Base-by-base conservation (phyloP, 371 early-diverging fungal species). In the Lichtheimia hyalospora region DNA sequence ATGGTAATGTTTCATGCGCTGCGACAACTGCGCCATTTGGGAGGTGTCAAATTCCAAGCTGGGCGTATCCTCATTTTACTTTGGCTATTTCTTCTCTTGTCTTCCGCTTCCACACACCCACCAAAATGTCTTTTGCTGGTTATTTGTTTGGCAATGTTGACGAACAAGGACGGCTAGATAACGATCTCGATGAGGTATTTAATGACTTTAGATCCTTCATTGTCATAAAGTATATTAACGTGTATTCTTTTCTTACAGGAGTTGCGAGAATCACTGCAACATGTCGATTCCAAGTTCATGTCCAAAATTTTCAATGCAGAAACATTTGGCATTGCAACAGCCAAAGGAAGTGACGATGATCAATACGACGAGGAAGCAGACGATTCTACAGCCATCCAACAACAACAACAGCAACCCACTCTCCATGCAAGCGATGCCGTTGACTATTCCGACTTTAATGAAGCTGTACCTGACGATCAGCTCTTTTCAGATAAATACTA, bases 111-210 rank as follows among this genome's bases (percentile, higher is more conserved):
- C 28, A 34, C 6, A 6, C 6, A 34, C 5, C 34, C 10, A 5
- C 34, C 34, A 34, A 34, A 49, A 86, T 85, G 87, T 89, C 89
- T 25, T 81, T 86, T 21, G 83, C 88, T 42, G 84, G 88, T 23
- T 92, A 87, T 67, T 79, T 94, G 44, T 94, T 93, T 76, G 96
- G 96, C 43, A 95, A 95, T 74, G 89, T 94, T 10, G 93, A 94
- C 73, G 88, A 91, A 57, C 82, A 86, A 58, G 96, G 96, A 40
- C 79, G 84, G 21, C 79, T 94, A 14, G 93, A 93, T 12, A 74
- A 61, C 16, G 85, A 88, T 60, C 63, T 87, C 39, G 84, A 79
- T 40, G 87, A 88, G 62, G 84, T 90, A 69, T 20, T 8, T 49
- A 40, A 16, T n/a, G n/a, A 46, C n/a, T 46, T n/a, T n/a, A 2